phyloP scores from a whole-genome alignment of 2,329 filamentous ascomycete genomes.

The Colletotrichum sp. region DNA sequence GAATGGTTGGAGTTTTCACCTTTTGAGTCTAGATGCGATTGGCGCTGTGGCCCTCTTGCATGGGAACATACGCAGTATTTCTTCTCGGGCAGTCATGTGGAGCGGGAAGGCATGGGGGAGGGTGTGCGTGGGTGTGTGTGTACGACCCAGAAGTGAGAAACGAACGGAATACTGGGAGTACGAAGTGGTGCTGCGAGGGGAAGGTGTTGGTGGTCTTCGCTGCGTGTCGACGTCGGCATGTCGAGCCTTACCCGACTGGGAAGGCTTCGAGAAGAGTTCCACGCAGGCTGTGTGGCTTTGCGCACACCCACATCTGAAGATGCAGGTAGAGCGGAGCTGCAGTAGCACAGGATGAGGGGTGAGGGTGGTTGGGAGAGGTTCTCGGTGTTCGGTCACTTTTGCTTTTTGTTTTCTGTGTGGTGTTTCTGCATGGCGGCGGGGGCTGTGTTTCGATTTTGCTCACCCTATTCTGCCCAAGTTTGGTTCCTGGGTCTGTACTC shows the following conservation, averaged over 20 bases:
- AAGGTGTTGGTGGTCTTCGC: background rate
- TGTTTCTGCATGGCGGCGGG: constrained; percentile 10
- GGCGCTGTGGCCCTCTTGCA: background rate
- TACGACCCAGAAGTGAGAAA: background rate
- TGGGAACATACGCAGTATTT: background rate
- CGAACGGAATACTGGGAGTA: background rate
- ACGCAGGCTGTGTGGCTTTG: constrained; percentile 17
- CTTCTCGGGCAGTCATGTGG: constrained; percentile 13
- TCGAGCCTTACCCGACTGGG: background rate
- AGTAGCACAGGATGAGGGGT: background rate
- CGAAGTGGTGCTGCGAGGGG: background rate
- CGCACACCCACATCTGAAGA: constrained; percentile 5
- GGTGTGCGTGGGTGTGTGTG: background rate
- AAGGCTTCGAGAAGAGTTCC: constrained; percentile 18
- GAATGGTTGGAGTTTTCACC: background rate
- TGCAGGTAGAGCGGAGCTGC: background rate
- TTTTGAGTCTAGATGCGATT: background rate
- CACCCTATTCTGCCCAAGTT: background rate
- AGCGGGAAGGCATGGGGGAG: background rate
- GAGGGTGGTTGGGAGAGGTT: background rate
- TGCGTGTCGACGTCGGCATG: background rate
- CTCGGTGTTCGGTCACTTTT: background rate
- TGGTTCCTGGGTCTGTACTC: background rate
- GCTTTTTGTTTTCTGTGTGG: background rate
- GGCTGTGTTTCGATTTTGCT: background rate